A percentile compares a stretch with the other conserved stretches of the same genome.
Evolutionary conservation across 164 flowering plant genomes (phyloP).

Genomic region (Sedum album): DNA sequence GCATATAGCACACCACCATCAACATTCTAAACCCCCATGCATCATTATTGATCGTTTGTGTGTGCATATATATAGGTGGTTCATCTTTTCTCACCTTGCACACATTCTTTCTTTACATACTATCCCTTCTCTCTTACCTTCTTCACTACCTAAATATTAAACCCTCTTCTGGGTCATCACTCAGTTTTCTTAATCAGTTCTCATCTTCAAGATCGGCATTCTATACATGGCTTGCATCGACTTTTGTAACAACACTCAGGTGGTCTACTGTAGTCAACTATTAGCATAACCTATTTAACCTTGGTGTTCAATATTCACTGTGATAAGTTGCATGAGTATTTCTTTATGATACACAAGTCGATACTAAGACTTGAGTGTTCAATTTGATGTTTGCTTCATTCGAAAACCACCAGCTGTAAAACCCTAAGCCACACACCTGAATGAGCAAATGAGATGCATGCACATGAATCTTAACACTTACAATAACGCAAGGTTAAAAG

Average conservation of each 20-base stretch:
- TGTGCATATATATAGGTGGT: not conserved
- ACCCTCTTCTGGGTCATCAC: not conserved
- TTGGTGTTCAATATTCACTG: too few species aligned
- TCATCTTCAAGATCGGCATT: not conserved
- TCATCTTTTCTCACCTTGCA: not conserved
- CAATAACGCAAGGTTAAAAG: not conserved
- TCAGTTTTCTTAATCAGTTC: not conserved
- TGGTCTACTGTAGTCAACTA: not conserved
- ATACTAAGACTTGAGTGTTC: too few species aligned
- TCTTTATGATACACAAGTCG: too few species aligned
- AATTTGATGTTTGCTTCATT: not conserved
- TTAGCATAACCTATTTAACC: not conserved
- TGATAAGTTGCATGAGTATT: too few species aligned
- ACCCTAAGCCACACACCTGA: not conserved
- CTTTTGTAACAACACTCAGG: not conserved
- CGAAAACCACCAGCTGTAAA: not conserved
- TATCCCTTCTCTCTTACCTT: not conserved
- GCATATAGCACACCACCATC: slow-evolving; percentile 4
- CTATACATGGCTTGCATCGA: slow-evolving; percentile 4
- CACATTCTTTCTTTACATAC: not conserved
- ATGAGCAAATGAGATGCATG: too few species aligned
- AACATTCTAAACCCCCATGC: not conserved
- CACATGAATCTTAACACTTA: not conserved
- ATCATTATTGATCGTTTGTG: not conserved
- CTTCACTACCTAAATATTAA: not conserved